These are phyloP conservation scores for Cytospora mali DNA, from an alignment of 2,329 filamentous ascomycete genomes.

Conservation along the genomic window DNA sequence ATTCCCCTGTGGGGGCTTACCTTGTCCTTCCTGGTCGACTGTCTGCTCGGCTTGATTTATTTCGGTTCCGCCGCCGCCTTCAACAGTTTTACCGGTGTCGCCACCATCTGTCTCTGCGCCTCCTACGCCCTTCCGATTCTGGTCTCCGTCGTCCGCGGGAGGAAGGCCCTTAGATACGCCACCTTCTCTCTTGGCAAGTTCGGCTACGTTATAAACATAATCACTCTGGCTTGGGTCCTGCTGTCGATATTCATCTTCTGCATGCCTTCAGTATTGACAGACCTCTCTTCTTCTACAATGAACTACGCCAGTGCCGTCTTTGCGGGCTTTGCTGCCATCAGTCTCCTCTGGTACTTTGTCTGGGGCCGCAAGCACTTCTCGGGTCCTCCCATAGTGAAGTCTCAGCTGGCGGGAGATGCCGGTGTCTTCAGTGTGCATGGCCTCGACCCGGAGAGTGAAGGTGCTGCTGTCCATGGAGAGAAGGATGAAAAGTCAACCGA, in stretches of 20 bases:
- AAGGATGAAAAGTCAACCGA: background rate
- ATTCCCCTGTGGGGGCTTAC: slow-evolving; percentile 72
- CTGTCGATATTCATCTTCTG: slow-evolving; percentile 74
- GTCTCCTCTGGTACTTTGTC: slow-evolving; percentile 63
- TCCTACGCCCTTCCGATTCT: slow-evolving; percentile 78
- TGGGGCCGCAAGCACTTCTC: slow-evolving; percentile 66
- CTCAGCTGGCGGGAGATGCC: slow-evolving; percentile 23
- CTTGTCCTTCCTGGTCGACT: slow-evolving; percentile 69
- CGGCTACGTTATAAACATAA: slow-evolving; percentile 67
- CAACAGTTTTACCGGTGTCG: slow-evolving; percentile 78
- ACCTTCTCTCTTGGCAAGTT: slow-evolving; percentile 70
- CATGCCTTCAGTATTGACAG: slow-evolving; percentile 67
- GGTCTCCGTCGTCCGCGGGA: slow-evolving; percentile 67
- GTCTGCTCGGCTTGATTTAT: slow-evolving; percentile 75
- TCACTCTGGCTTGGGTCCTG: slow-evolving; percentile 71
- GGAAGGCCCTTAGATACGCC: slow-evolving; percentile 66
- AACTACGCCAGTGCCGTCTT: slow-evolving; percentile 71
- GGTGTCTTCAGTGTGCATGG: slow-evolving; percentile 5
- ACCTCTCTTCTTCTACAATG: slow-evolving; percentile 56
- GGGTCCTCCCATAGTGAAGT: slow-evolving; percentile 51
- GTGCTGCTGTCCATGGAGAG: background rate
- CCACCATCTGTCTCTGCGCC: slow-evolving; percentile 75
- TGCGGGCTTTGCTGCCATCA: slow-evolving; percentile 62
- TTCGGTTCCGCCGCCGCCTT: slow-evolving; percentile 78
- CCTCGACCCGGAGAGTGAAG: slow-evolving; percentile 1